A percentile compares a stretch with the other conserved stretches of the same genome.
These are phyloP conservation scores for Thermothelomyces thermophilus DNA, from an alignment of 2,329 filamentous ascomycete species.

Conservation along the genomic window DNA sequence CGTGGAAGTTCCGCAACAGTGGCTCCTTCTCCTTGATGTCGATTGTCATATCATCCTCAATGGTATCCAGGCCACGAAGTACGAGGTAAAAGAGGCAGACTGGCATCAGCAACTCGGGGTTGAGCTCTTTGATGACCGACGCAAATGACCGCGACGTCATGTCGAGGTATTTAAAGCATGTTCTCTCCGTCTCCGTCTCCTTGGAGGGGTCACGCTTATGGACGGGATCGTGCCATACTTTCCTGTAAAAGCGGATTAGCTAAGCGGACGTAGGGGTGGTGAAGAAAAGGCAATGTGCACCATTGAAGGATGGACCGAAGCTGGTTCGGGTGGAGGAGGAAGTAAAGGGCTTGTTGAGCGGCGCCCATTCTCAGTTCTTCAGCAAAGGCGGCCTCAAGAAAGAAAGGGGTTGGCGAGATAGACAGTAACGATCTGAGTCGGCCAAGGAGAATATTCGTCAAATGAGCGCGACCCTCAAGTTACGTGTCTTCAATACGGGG, in stretches of 20 bases:
- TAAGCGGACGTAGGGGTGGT: slow-evolving; percentile 17
- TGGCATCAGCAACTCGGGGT: slow-evolving; percentile 86
- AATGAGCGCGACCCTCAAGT: too few species aligned
- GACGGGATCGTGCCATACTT: slow-evolving; percentile 92
- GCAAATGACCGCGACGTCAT: slow-evolving; percentile 89
- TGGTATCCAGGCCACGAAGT: slow-evolving; percentile 89
- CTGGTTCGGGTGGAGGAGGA: slow-evolving; percentile 66
- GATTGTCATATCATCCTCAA: slow-evolving; percentile 98
- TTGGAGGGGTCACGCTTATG: slow-evolving; percentile 72
- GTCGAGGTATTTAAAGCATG: slow-evolving; percentile 82
- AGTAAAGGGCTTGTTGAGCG: slow-evolving; percentile 56
- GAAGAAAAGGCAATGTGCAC: slow-evolving; percentile 41
- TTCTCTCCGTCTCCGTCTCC: slow-evolving; percentile 65
- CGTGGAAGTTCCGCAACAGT: slow-evolving; percentile 73
- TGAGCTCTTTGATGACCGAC: slow-evolving; percentile 89
- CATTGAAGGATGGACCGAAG: slow-evolving; percentile 83
- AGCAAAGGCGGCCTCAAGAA: background rate
- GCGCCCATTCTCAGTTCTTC: slow-evolving; percentile 44
- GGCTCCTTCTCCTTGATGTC: slow-evolving; percentile 76
- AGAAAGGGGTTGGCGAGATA: background rate
- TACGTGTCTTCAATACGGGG: too few species aligned
- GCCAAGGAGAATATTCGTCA: too few species aligned
- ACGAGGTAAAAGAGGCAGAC: slow-evolving; percentile 89
- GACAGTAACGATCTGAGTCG: too few species aligned
- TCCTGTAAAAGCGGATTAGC: slow-evolving; percentile 51